phyloP scores from a whole-genome alignment of 441 rosid species.

The Macaranga tanarius region DNA sequence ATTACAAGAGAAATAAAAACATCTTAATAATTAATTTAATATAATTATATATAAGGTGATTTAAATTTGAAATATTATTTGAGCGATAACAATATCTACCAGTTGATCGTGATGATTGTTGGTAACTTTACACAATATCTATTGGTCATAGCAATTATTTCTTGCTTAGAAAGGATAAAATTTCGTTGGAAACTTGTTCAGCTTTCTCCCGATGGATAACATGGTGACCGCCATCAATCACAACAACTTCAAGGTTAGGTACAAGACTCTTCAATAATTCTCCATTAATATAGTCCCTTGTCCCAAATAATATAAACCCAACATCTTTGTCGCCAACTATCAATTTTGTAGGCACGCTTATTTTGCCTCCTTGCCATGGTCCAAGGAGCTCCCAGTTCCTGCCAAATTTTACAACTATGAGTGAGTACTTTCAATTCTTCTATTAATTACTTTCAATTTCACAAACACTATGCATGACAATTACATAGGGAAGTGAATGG shows the following conservation, averaged over 20 bases:
- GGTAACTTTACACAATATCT: background rate
- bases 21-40: too few species aligned
- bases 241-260: conserved; percentile 33
- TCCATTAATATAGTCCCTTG: conserved; percentile 35
- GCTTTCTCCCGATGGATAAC: conserved; percentile 45
- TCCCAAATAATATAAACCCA: conserved; percentile 33
- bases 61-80: too few species aligned
- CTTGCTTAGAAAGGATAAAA: conserved; percentile 21
- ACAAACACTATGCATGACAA: too few species aligned
- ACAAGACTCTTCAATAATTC: conserved; percentile 38
- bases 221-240: conserved; percentile 51
- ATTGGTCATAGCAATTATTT: background rate
- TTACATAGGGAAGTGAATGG: too few species aligned
- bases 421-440: background rate
- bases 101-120: too few species aligned
- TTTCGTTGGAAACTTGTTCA: conserved; percentile 29
- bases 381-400: conserved; percentile 52
- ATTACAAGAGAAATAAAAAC: too few species aligned
- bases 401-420: background rate
- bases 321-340: conserved; percentile 40
- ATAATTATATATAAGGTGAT: too few species aligned
- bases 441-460: too few species aligned
- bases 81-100: too few species aligned
- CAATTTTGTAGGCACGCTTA: conserved; percentile 39
- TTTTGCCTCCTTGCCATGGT: conserved; percentile 45